Evolutionary conservation across 225 moss, liverwort and hornwort genomes (phyloP).

Genomic region (Pseudoscleropodium purum): DNA sequence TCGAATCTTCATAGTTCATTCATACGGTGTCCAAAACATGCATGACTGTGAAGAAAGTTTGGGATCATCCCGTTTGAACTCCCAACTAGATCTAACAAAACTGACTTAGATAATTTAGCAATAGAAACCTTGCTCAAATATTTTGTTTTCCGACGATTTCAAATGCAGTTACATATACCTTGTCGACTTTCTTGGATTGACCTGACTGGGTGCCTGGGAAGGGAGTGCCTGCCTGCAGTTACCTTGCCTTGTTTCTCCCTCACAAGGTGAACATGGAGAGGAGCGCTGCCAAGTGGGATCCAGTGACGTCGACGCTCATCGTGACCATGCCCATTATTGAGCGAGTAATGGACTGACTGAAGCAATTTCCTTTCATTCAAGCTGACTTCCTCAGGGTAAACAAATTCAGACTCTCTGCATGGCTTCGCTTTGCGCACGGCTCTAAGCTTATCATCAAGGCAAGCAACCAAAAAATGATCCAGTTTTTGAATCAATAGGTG

Average conservation of each 20-base stretch:
- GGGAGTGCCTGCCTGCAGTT: constrained; percentile 17
- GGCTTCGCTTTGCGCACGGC: too few species aligned
- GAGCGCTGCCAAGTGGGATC: constrained; percentile 58
- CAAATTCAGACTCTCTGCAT: not conserved
- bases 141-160: not conserved
- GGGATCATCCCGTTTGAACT: not conserved
- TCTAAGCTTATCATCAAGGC: not conserved
- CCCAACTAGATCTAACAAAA: not conserved
- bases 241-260: constrained; percentile 43
- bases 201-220: not conserved
- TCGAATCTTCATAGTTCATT: not conserved
- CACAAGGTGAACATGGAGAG: constrained; percentile 49
- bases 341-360: constrained; percentile 2
- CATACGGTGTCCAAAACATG: too few species aligned
- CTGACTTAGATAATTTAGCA: not conserved
- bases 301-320: constrained; percentile 11
- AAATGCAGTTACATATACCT: not conserved
- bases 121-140: not conserved
- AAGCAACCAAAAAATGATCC: not conserved
- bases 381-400: not conserved
- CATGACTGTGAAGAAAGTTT: not conserved
- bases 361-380: not conserved
- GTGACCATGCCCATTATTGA: constrained; percentile 53
- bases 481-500: not conserved
- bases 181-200: not conserved